Conservation (phyloP, 2,329 filamentous ascomycete species). For the Intubia oerlemansii region DNA sequence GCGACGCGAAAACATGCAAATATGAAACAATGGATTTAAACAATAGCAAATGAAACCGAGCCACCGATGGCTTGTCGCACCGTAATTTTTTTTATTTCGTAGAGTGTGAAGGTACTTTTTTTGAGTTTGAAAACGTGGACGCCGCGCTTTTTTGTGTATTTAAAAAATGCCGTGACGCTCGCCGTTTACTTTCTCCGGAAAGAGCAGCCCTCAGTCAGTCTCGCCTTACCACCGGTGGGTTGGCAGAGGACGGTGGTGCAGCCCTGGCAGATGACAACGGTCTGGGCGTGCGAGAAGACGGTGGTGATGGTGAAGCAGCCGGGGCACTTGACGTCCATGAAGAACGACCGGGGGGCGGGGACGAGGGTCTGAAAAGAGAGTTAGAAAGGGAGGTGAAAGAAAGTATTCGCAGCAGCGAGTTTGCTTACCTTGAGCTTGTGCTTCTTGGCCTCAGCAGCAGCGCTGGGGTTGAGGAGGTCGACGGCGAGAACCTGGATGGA, state of each 20-base stretch:
- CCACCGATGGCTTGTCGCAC: too few species aligned
- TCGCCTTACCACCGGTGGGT: slow-evolving; percentile 96
- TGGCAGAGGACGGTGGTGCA: slow-evolving; percentile 99
- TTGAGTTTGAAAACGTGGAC: too few species aligned
- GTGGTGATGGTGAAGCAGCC: slow-evolving; percentile 99
- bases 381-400: not conserved
- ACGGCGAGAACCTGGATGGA: slow-evolving; percentile 82
- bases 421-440: slow-evolving; percentile 99
- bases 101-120: too few species aligned
- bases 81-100: too few species aligned
- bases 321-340: slow-evolving; percentile 99
- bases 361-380: slow-evolving; percentile 51
- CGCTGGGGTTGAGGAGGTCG: slow-evolving; percentile 98
- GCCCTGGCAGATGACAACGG: slow-evolving; percentile 98
- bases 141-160: too few species aligned
- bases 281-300: slow-evolving; percentile 99
- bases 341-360: slow-evolving; percentile 93
- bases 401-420: too few species aligned
- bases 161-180: too few species aligned
- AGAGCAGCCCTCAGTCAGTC: slow-evolving; percentile 98
- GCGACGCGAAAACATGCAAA: too few species aligned
- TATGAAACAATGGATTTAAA: too few species aligned
- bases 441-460: slow-evolving; percentile 96
- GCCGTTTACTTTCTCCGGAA: slow-evolving; percentile 95
- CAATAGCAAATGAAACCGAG: too few species aligned